phyloP scores from a whole-genome alignment of 495 filamentous ascomycete genomes.

The Aspergillus saccharolyticus region DNA sequence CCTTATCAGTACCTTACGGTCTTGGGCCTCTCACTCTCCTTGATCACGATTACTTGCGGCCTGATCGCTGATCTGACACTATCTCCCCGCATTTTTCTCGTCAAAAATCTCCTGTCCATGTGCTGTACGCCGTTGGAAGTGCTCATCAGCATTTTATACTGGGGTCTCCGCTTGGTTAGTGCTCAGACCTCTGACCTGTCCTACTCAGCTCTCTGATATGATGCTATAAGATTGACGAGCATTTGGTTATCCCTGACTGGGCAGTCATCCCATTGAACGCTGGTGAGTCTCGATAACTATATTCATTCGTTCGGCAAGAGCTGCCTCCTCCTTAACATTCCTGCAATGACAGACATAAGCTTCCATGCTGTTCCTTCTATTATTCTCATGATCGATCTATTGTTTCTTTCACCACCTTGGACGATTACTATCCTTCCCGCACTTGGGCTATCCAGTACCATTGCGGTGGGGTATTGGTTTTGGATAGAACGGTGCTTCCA shows the following conservation, averaged over 20 bases:
- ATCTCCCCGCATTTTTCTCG: slow-evolving; percentile 56
- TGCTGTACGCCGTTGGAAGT: slow-evolving; percentile 75
- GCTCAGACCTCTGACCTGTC: neutral
- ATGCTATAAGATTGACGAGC: slow-evolving; percentile 56
- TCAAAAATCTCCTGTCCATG: slow-evolving; percentile 71
- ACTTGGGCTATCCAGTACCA: slow-evolving; percentile 52
- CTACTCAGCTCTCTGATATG: slow-evolving; percentile 7
- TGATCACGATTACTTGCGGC: slow-evolving; percentile 62
- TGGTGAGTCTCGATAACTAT: slow-evolving; percentile 28
- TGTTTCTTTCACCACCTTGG: slow-evolving; percentile 80
- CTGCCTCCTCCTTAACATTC: slow-evolving; percentile 5
- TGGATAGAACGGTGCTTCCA: slow-evolving; percentile 80
- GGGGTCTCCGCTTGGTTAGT: slow-evolving; percentile 56
- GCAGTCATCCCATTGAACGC: slow-evolving; percentile 39
- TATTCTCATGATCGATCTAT: slow-evolving; percentile 63
- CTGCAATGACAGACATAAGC: slow-evolving; percentile 53
- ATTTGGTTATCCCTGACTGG: slow-evolving; percentile 52
- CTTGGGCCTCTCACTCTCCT: slow-evolving; percentile 45
- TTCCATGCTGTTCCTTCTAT: slow-evolving; percentile 77
- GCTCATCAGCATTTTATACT: slow-evolving; percentile 80
- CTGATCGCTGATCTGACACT: slow-evolving; percentile 72
- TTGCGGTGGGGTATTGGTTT: slow-evolving; percentile 78
- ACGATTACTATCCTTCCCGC: slow-evolving; percentile 57
- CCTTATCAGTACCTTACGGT: slow-evolving; percentile 1
- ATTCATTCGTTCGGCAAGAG: too few species aligned